Conservation (phyloP, 257 asterid genomes). For the Rhazya stricta region DNA sequence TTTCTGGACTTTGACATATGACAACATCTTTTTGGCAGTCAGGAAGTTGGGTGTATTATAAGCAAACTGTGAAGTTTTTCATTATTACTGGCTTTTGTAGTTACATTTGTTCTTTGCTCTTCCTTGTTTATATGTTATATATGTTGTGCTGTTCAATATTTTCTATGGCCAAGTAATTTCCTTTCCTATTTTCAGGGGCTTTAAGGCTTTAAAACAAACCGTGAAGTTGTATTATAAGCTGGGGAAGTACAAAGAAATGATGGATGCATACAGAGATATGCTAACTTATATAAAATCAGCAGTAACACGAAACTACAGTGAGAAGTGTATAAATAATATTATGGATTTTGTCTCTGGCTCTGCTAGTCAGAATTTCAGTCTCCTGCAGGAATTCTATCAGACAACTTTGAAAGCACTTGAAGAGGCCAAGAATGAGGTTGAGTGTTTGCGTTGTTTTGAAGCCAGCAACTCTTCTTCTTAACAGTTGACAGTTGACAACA, state of each 20-base stretch:
- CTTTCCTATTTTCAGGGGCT: slow-evolving; percentile 67
- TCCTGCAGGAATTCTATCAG: slow-evolving; percentile 88
- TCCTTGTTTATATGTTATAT: neutral
- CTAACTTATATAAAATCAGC: slow-evolving; percentile 88
- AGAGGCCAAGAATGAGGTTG: slow-evolving; percentile 98
- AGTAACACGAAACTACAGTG: slow-evolving; percentile 96
- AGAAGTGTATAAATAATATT: slow-evolving; percentile 87
- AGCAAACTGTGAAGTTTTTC: too few relatives aligned
- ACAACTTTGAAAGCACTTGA: slow-evolving; percentile 92
- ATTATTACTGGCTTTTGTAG: neutral
- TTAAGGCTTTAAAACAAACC: slow-evolving; percentile 95
- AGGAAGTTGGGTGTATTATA: too few relatives aligned
- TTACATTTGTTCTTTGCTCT: neutral
- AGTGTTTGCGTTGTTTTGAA: slow-evolving; percentile 13
- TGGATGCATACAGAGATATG: slow-evolving; percentile 95
- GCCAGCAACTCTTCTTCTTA: neutral
- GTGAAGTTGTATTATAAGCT: slow-evolving; percentile 90
- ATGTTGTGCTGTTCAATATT: neutral
- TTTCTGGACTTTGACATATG: neutral
- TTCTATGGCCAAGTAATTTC: slow-evolving; percentile 5
- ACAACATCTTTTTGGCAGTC: neutral
- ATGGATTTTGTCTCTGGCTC: slow-evolving; percentile 98
- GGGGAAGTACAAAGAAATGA: slow-evolving; percentile 89
- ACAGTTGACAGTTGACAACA: neutral
- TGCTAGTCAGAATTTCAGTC: slow-evolving; percentile 85